Conservation (phyloP, 78 protist species). For the Pelomyxa schiedti region DNA sequence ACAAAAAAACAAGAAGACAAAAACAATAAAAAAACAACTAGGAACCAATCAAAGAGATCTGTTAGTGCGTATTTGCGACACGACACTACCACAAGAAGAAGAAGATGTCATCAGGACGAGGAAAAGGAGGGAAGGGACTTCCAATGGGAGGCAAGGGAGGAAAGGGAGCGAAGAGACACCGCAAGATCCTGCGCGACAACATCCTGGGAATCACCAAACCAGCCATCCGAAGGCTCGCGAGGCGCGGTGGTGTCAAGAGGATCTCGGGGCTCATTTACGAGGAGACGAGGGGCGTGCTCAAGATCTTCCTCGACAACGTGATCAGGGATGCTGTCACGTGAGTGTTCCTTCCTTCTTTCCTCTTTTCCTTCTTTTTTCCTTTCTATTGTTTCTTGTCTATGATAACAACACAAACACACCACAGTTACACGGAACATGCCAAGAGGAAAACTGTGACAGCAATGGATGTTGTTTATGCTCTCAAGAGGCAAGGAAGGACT, state of each 20-base stretch:
- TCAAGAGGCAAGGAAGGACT: slow-evolving; percentile 91
- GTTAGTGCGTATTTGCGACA: too few species aligned
- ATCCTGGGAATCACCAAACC: slow-evolving; percentile 93
- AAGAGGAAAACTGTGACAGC: slow-evolving; percentile 92
- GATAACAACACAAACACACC: too few species aligned
- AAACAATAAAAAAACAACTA: too few species aligned
- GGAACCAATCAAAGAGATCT: too few species aligned
- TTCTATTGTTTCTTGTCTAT: too few species aligned
- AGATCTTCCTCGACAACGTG: slow-evolving; percentile 72
- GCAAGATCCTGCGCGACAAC: slow-evolving; percentile 81
- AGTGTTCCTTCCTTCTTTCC: too few species aligned
- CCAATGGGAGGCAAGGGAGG: slow-evolving; percentile 46
- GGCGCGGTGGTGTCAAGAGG: slow-evolving; percentile 83
- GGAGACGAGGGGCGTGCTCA: slow-evolving; percentile 86
- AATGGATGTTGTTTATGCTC: slow-evolving; percentile 90
- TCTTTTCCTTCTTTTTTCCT: too few species aligned
- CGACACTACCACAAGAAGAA: too few species aligned
- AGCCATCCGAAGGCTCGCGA: slow-evolving; percentile 90
- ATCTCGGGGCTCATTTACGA: slow-evolving; percentile 87
- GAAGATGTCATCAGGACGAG: too few species aligned
- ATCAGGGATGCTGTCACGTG: slow-evolving; percentile 81
- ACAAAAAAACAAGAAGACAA: too few species aligned
- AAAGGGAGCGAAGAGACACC: slow-evolving; percentile 94
- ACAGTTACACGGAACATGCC: slow-evolving; percentile 95
- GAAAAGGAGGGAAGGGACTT: neutral